Evolutionary conservation across 2,329 filamentous ascomycete genomes (phyloP), one percentile per base, ranked within the genome.

Genomic region (Chaetomium globosum): DNA sequence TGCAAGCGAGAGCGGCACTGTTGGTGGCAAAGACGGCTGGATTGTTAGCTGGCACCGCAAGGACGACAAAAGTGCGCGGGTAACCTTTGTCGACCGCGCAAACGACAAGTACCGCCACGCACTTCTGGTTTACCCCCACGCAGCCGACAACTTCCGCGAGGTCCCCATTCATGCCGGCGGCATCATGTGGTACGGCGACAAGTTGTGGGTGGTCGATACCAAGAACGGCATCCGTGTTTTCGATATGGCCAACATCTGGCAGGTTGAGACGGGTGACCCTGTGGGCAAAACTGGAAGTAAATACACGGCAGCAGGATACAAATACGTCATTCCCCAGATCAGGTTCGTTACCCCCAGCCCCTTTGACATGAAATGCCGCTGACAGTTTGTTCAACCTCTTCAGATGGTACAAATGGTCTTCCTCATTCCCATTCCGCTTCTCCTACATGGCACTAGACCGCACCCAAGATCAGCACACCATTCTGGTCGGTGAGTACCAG

Each of bases 361-460:
- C 31, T 19, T 56, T n/a, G 3, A 7, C 6, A 30, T 16, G 3
- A 19, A 39, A 13, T 4, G 2, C 28, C 6, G 23, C 28, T 26
- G 7, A 53, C 23, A 2, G 28, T n/a, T 36, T 26, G 6, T 36
- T 36, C 33, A 39, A 16, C 16, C 3, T n/a, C 3, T 30, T 49
- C 16, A 61, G 55, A 13, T 59, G 30, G 54, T 64, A 60, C 57
- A 73, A 72, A 43, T 73, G 67, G 68, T 71, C 63, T 1, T 57
- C 57, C 6, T n/a, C 55, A 43, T 73, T 75, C 33, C 64, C 70
- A 5, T 76, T 77, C 70, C 72, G 72, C 19, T 74, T 74, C 72
- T 77, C 75, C 19, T 78, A 67, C 65, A 69, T 77, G 46, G 70
- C 75, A 1, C 73, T 78, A n/a, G 76, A 78, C 67, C 71, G 75